Evolutionary conservation across 768 basidiomycete genomes (phyloP).

Genomic region (Basidioascus undulatus): DNA sequence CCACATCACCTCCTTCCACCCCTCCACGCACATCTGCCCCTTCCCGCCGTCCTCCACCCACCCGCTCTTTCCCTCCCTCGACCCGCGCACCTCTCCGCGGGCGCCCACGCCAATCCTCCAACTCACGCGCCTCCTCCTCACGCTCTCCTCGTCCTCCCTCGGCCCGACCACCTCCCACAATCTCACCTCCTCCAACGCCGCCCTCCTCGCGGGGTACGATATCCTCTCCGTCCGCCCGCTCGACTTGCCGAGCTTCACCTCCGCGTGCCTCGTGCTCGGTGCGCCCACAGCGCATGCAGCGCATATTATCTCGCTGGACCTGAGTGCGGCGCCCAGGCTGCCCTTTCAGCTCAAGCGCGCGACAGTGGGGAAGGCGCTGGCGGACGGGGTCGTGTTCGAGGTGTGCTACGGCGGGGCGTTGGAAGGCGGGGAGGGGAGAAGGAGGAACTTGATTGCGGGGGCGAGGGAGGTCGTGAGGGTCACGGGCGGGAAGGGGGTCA

Average conservation of each 20-base stretch:
- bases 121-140: too few relatives aligned
- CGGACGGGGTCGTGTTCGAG: constrained; percentile 64
- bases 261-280: constrained; percentile 57
- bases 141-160: too few relatives aligned
- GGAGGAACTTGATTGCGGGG: constrained; percentile 61
- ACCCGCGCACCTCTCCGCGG: too few relatives aligned
- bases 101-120: too few relatives aligned
- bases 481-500: constrained; percentile 50
- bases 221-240: constrained; percentile 52
- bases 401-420: constrained; percentile 52
- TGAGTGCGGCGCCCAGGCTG: constrained; percentile 42
- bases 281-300: constrained; percentile 50
- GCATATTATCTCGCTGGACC: constrained; percentile 55
- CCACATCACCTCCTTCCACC: too few relatives aligned
- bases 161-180: too few relatives aligned
- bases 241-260: constrained; percentile 43
- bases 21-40: too few relatives aligned
- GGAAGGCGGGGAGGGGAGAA: constrained; percentile 24
- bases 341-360: constrained; percentile 67
- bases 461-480: constrained; percentile 53
- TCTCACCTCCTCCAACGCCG: constrained; percentile 40
- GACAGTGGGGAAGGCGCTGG: constrained; percentile 49
- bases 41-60: too few relatives aligned
- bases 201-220: constrained; percentile 42
- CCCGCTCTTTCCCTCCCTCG: too few relatives aligned